Conservation (phyloP, 129 eudicot genomes). For the Deinandra increscens region DNA sequence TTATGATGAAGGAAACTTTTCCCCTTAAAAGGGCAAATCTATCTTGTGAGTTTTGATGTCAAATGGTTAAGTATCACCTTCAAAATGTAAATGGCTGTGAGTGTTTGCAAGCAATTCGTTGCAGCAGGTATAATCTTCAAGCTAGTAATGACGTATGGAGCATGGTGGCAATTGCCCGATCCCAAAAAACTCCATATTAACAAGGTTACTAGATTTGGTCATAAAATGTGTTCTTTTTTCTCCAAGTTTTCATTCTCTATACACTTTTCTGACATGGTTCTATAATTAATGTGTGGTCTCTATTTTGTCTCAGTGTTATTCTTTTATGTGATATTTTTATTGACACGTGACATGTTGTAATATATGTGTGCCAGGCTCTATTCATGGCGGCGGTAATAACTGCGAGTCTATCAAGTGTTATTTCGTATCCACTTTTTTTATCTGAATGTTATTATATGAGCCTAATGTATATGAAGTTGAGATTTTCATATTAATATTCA, state of each 20-base stretch:
- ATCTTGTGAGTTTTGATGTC: not conserved
- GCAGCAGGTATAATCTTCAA: not conserved
- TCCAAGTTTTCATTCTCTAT: not conserved
- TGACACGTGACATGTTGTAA: not conserved
- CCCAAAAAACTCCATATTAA: not conserved
- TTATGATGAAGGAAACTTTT: conserved; percentile 13
- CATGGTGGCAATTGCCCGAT: no score
- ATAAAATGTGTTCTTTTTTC: not conserved
- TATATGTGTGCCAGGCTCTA: not conserved
- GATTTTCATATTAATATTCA: not conserved
- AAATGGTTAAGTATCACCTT: not conserved
- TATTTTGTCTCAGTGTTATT: not conserved
- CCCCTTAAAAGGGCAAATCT: conserved; percentile 2
- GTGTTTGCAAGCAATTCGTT: not conserved
- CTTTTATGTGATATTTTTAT: not conserved
- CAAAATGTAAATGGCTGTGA: not conserved
- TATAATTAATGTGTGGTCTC: not conserved
- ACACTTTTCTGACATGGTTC: not conserved
- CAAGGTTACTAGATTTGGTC: not conserved
- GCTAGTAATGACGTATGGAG: not conserved
- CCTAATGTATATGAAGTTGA: not conserved
- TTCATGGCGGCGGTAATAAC: not conserved
- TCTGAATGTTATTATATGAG: not conserved
- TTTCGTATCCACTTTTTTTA: not conserved
- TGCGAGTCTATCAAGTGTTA: not conserved